phyloP scores from a whole-genome alignment of 1,284 basidiomycete genomes.

The Dichomitus squalens region DNA sequence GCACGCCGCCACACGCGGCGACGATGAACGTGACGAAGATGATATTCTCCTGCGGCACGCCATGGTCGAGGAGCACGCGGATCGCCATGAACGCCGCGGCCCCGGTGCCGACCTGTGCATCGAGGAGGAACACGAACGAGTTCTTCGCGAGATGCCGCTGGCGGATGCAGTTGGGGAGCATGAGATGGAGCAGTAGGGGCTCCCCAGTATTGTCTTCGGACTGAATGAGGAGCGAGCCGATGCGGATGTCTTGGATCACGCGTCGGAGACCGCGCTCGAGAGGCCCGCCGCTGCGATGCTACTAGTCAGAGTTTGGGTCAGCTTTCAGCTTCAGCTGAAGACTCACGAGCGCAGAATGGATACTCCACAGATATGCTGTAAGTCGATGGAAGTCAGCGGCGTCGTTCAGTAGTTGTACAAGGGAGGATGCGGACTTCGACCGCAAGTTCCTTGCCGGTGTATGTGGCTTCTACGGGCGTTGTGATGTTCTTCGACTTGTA shows the following conservation, averaged over 20 bases:
- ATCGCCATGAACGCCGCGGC: constrained; percentile 97
- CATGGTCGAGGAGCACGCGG: constrained; percentile 93
- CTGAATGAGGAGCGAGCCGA: constrained; percentile 92
- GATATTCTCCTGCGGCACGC: constrained; percentile 83
- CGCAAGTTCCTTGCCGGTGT: constrained; percentile 65
- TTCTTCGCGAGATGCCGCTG: constrained; percentile 63
- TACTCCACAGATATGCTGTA: constrained; percentile 77
- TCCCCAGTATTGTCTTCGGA: constrained; percentile 86
- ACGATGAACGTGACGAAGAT: constrained; percentile 91
- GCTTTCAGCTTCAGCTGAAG: not conserved
- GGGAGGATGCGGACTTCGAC: constrained; percentile 43
- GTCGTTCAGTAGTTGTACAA: not conserved
- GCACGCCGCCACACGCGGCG: constrained; percentile 77
- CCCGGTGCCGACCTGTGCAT: constrained; percentile 95
- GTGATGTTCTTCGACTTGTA: constrained; percentile 63
- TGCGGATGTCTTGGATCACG: constrained; percentile 84
- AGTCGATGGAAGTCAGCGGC: not conserved
- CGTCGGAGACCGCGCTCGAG: constrained; percentile 89
- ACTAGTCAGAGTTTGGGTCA: constrained; percentile 10
- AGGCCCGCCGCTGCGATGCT: constrained; percentile 70
- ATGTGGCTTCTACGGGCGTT: constrained; percentile 67
- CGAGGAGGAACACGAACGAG: constrained; percentile 88
- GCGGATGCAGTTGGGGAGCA: constrained; percentile 77
- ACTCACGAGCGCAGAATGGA: constrained; percentile 81
- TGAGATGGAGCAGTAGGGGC: constrained; percentile 83